These are phyloP conservation scores for Russula virescens DNA, from an alignment of 768 basidiomycete species.

Conservation along the genomic window DNA sequence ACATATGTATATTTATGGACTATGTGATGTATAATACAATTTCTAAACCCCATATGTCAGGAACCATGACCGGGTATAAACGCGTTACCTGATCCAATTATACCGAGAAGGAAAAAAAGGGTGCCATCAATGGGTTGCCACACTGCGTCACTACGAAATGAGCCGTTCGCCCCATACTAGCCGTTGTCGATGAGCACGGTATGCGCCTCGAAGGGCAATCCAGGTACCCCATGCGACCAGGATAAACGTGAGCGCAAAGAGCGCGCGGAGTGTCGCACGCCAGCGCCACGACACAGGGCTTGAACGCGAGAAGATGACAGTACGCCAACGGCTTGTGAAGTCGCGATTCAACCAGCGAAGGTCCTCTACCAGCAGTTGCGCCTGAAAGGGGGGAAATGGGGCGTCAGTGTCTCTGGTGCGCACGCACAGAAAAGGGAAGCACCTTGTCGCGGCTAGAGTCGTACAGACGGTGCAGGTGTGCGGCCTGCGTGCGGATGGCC, in stretches of 20 bases:
- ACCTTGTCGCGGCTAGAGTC: slow-evolving; percentile 68
- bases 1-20: too few species aligned
- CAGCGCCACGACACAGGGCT: slow-evolving; percentile 70
- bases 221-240: slow-evolving; percentile 54
- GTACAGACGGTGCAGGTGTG: slow-evolving; percentile 58
- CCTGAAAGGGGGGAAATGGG: slow-evolving; percentile 39
- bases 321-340: slow-evolving; percentile 68
- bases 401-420: not conserved
- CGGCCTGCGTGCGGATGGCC: slow-evolving; percentile 52
- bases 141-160: slow-evolving; percentile 46
- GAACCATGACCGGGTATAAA: slow-evolving; percentile 1
- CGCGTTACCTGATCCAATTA: not conserved
- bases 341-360: slow-evolving; percentile 75
- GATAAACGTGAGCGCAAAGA: slow-evolving; percentile 39
- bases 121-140: not conserved
- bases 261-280: slow-evolving; percentile 55
- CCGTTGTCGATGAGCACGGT: slow-evolving; percentile 66
- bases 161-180: slow-evolving; percentile 80
- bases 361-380: slow-evolving; percentile 55
- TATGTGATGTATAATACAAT: slow-evolving; percentile 7
- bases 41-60: slow-evolving; percentile 2
- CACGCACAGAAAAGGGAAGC: slow-evolving; percentile 17
- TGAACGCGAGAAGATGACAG: slow-evolving; percentile 65
- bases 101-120: not conserved
- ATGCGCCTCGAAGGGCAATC: slow-evolving; percentile 60